phyloP scores from a whole-genome alignment of 208 protist species.

The Leptomonas pyrrhocoris region DNA sequence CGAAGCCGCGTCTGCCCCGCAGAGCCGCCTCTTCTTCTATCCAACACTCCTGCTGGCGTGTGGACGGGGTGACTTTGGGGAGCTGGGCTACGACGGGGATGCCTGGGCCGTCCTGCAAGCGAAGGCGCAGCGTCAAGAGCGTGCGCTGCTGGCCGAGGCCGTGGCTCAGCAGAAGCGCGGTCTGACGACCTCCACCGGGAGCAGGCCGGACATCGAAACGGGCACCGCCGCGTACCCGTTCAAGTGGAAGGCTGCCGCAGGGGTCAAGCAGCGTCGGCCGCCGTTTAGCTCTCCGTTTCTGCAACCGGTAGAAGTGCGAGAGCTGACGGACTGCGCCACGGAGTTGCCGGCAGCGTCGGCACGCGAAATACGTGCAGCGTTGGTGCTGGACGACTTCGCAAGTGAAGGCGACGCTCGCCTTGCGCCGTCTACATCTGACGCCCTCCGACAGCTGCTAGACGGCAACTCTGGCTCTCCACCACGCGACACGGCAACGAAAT shows the following conservation, averaged over 20 bases:
- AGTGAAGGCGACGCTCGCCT: background rate
- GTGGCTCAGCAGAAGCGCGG: constrained; percentile 5
- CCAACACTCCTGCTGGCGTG: constrained; percentile 59
- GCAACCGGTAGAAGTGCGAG: constrained; percentile 8
- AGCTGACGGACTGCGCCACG: constrained; percentile 9
- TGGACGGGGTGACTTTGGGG: constrained; percentile 86
- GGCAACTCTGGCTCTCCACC: too few relatives aligned
- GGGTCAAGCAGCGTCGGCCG: constrained; percentile 18
- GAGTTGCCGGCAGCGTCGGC: background rate
- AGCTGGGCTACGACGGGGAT: constrained; percentile 82
- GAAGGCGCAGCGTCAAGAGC: constrained; percentile 40
- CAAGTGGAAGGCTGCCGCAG: constrained; percentile 30
- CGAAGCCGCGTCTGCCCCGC: background rate
- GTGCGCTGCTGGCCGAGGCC: constrained; percentile 20
- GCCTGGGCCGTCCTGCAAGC: constrained; percentile 45
- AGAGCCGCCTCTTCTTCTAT: constrained; percentile 32
- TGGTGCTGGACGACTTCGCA: background rate
- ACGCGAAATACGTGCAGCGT: background rate
- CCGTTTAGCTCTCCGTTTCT: constrained; percentile 25
- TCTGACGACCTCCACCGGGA: background rate
- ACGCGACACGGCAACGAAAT: background rate
- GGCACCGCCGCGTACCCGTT: constrained; percentile 18
- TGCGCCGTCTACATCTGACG: background rate
- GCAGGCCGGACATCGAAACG: background rate
- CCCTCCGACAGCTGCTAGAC: background rate